Evolutionary conservation across 768 basidiomycete species (phyloP), one percentile per base, ranked within the genome.

Genomic region (Mycena belliarum): DNA sequence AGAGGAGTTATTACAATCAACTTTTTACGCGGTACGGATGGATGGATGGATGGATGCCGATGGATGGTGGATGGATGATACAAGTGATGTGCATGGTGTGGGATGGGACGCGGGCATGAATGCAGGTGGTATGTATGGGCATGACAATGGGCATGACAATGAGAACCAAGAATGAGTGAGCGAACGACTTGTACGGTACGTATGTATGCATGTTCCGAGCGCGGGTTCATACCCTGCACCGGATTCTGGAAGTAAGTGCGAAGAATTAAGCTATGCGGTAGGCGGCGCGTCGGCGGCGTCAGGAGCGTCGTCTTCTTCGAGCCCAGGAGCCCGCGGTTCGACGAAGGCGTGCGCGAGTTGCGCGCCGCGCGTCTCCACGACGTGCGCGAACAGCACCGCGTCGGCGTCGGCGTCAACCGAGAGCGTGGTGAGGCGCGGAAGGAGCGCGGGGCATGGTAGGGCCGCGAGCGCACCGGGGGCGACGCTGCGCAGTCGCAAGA

Each of bases 401-500:
- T 44, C 42, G 14, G 21, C 26, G 6, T 47, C 48, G 15, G 14
- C 58, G 20, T n/a, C n/a, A n/a, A n/a, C n/a, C n/a, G 37, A 44
- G 20, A 59, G 40, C 9, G 46, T 54, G 9, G 33, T 21, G 35
- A 60, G 35, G 16, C 9, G 42, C 18, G 59, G 53, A 38, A 60
- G 46, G 23, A 23, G 29, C 12, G 33, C 16, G 14, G 21, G 10
- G 9, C 25, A 11, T 11, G n/a, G 43, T 2, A 72, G 50, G 11
- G 64, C 66, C 4, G 24, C 49, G 18, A 77, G 62, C 1, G 65
- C 63, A 12, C 65, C 61, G 37, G 66, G 63, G n/a, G 64, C 49
- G 20, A 68, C 66, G 32, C 69, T 63, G 49, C 47, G 55, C 32
- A 70, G 32, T 15, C 53, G 58, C 55, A 79, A 63, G 12, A 42